Evolutionary conservation across 768 basidiomycete genomes (phyloP), one percentile per base, ranked within the genome.

Genomic region (Podaxis sp.): DNA sequence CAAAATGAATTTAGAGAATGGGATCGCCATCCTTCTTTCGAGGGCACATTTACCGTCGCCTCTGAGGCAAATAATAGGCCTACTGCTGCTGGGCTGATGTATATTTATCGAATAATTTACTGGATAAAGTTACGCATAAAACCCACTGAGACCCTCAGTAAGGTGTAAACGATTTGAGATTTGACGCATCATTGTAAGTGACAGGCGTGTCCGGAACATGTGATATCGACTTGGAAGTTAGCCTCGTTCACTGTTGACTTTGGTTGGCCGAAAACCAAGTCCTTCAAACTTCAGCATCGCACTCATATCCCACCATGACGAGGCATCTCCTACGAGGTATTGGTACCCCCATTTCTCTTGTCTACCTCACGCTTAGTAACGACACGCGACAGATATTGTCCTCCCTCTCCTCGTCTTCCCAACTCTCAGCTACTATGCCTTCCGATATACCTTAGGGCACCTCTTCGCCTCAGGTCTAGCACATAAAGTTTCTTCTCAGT

Each of bases 381-480:
- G 30, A 36, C n/a, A 3, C 8, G 12, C 42, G 39, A n/a, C 53
- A 72, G 71, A 63, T 28, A 65, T 52, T 40, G 38, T 71, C 36
- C 60, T 80, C 22, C 75, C 82, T 8, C 66, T 78, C 19, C 55
- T 78, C 12, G 58, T 79, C 9, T 83, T 84, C 65, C 73, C 80
- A 8, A 64, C 69, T 7, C 69, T 84, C 44, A 73, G 72, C 53
- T 73, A 75, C 42, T 61, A 76, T 1, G 76, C 76, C 1, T 60
- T 72, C 51, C 74, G 73, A 38, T 71, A 74, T 63, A 76, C 78
- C 26, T 70, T 76, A 63, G 74, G 74, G 36, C 77, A 77, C 53
- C 52, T 78, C 30, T 53, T 65, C 19, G 54, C 64, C 19, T 73
- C 77, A 36, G 75, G 74, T 0, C 64, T 80, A 2, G 70, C 58